A percentile compares a stretch with the other conserved stretches of the same genome.
Evolutionary conservation across 2,329 filamentous ascomycete species (phyloP).

Genomic region (Aspergillus sp.): DNA sequence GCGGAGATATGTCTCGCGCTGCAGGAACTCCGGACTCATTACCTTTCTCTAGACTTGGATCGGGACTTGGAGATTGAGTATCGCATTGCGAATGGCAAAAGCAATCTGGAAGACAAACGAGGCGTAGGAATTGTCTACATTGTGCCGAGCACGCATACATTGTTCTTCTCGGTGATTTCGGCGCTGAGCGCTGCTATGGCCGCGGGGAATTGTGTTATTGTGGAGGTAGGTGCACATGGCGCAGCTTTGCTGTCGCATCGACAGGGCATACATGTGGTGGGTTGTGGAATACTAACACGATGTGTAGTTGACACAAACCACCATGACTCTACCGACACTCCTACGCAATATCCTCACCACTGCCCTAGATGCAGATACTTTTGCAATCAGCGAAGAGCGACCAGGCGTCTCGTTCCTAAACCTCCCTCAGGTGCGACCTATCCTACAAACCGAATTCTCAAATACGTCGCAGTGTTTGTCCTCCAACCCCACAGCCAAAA

Average conservation of each 20-base stretch:
- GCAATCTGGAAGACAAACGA: constrained; percentile 13
- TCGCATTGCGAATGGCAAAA: constrained; percentile 21
- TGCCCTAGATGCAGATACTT: constrained; percentile 50
- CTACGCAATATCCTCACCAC: constrained; percentile 22
- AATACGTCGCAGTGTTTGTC: constrained; percentile 20
- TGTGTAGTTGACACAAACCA: constrained; percentile 25
- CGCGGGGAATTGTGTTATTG: constrained; percentile 52
- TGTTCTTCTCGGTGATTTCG: constrained; percentile 48
- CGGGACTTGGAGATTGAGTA: constrained; percentile 24
- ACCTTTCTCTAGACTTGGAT: constrained; percentile 16
- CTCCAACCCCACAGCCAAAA: constrained; percentile 30
- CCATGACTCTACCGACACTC: constrained; percentile 22
- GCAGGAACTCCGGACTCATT: constrained; percentile 27
- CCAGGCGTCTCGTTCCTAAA: constrained; percentile 31
- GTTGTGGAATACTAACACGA: too few relatives aligned
- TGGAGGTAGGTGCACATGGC: constrained; percentile 42
- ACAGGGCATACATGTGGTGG: too few relatives aligned
- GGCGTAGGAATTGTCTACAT: constrained; percentile 44
- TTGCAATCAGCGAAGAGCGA: constrained; percentile 42
- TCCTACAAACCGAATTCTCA: constrained; percentile 13
- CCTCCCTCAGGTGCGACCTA: constrained; percentile 5
- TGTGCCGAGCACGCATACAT: constrained; percentile 48
- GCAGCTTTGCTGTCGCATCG: too few relatives aligned
- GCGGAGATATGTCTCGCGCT: constrained; percentile 27
- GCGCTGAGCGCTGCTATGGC: constrained; percentile 50